phyloP scores from a whole-genome alignment of 768 basidiomycete genomes.

The Lentinula aciculospora region DNA sequence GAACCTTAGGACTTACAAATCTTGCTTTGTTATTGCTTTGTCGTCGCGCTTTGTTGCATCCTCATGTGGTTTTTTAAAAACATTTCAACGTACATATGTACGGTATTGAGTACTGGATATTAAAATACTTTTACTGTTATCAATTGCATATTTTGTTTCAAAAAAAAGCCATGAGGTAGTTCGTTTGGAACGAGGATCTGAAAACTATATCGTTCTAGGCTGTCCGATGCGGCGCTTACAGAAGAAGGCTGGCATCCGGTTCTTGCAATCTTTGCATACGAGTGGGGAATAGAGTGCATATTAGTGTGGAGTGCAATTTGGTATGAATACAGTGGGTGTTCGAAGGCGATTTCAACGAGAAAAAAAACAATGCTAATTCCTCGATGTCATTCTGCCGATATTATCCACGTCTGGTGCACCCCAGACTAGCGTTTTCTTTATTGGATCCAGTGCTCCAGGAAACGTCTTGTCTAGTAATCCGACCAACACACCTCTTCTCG shows the following conservation, averaged over 20 bases:
- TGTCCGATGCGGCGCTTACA: no score
- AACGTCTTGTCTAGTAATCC: slow-evolving; percentile 36
- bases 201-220: no score
- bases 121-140: neutral
- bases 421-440: slow-evolving; percentile 61
- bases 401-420: slow-evolving; percentile 68
- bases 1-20: neutral
- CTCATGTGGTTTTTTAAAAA: neutral
- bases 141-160: neutral
- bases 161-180: no score
- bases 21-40: slow-evolving; percentile 1
- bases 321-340: neutral
- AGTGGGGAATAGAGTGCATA: neutral
- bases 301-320: neutral
- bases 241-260: no score
- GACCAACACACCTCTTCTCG: slow-evolving; percentile 36
- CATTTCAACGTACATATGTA: slow-evolving; percentile 9
- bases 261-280: neutral
- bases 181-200: no score
- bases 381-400: slow-evolving; percentile 42
- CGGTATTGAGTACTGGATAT: slow-evolving; percentile 25
- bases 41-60: slow-evolving; percentile 15
- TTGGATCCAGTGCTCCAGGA: slow-evolving; percentile 53
- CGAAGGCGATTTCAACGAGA: neutral
- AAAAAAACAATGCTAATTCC: neutral